Evolutionary conservation across 2,329 filamentous ascomycete genomes (phyloP).

Genomic region (Epichloe gansuensis): DNA sequence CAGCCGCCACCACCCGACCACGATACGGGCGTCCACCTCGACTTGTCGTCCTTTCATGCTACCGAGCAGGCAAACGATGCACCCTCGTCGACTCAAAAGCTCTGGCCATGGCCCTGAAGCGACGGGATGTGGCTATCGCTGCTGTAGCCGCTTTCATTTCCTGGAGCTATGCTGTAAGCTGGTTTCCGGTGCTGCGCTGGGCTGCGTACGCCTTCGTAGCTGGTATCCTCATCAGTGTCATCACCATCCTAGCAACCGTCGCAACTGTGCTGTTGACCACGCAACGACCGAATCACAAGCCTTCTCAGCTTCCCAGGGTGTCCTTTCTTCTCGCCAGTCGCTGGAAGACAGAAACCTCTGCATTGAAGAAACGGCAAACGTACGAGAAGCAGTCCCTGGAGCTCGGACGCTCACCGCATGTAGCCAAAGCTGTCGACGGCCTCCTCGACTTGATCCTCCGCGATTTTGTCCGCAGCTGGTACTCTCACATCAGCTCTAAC

Average conservation of each 20-base stretch:
- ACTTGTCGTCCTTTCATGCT: not conserved
- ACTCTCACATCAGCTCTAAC: conserved; percentile 70
- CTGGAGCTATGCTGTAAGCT: conserved; percentile 78
- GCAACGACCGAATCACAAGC: conserved; percentile 31
- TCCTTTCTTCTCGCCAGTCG: conserved; percentile 49
- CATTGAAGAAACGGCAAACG: conserved; percentile 50
- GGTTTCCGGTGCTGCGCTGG: conserved; percentile 73
- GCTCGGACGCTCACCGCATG: conserved; percentile 53
- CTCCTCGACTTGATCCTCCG: conserved; percentile 64
- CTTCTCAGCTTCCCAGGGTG: conserved; percentile 30
- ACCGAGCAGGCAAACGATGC: conserved; percentile 17
- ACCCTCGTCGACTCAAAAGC: conserved; percentile 16
- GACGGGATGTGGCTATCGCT: conserved; percentile 59
- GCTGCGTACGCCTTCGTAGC: conserved; percentile 70
- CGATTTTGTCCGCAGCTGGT: conserved; percentile 86
- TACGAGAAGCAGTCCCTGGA: conserved; percentile 63
- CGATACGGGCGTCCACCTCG: not conserved
- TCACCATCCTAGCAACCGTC: conserved; percentile 41
- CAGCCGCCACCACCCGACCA: not conserved
- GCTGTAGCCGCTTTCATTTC: conserved; percentile 63
- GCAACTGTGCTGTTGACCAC: conserved; percentile 44
- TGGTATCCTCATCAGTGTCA: conserved; percentile 47
- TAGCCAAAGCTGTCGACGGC: conserved; percentile 70
- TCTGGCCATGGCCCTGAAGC: conserved; percentile 55
- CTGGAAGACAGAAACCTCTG: conserved; percentile 61